Conservation (phyloP, 257 asterid genomes). For the Salvia splendens region DNA sequence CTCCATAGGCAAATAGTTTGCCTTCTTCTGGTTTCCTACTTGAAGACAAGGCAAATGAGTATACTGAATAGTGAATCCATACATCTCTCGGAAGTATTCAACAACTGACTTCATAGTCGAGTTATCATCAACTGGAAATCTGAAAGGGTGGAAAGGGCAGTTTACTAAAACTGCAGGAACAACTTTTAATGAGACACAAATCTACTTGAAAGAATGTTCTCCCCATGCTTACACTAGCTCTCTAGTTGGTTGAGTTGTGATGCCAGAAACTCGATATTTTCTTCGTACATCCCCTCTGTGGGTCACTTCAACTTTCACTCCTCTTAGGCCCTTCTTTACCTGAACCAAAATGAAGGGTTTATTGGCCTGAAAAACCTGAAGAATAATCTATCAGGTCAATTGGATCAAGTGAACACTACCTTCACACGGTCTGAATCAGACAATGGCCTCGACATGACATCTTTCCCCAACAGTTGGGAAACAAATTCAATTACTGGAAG, state of each 20-base stretch:
- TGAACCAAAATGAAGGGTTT: slow-evolving; percentile 33
- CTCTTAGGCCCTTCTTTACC: slow-evolving; percentile 97
- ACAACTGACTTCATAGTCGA: slow-evolving; percentile 91
- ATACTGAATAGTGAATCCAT: slow-evolving; percentile 84
- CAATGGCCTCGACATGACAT: slow-evolving; percentile 76
- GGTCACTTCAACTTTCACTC: slow-evolving; percentile 98
- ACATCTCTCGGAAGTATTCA: slow-evolving; percentile 94
- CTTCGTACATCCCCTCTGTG: slow-evolving; percentile 92
- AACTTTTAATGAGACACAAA: background rate
- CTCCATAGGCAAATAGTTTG: slow-evolving; percentile 99
- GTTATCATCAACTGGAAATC: slow-evolving; percentile 94
- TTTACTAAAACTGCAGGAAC: background rate
- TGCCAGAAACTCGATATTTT: slow-evolving; percentile 91
- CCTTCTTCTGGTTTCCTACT: slow-evolving; percentile 99
- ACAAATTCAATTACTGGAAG: slow-evolving; percentile 95
- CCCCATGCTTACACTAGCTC: slow-evolving; percentile 78
- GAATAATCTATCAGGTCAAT: background rate
- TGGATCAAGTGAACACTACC: slow-evolving; percentile 42
- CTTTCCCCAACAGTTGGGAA: slow-evolving; percentile 87
- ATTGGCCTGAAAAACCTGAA: slow-evolving; percentile 5
- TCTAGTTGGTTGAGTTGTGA: slow-evolving; percentile 90
- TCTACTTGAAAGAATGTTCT: background rate
- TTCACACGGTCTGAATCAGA: slow-evolving; percentile 93
- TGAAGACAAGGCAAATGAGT: slow-evolving; percentile 98
- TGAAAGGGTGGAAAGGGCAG: slow-evolving; percentile 31